Evolutionary conservation across 768 basidiomycete species (phyloP).

Genomic region (Panaeolus cyanescens): DNA sequence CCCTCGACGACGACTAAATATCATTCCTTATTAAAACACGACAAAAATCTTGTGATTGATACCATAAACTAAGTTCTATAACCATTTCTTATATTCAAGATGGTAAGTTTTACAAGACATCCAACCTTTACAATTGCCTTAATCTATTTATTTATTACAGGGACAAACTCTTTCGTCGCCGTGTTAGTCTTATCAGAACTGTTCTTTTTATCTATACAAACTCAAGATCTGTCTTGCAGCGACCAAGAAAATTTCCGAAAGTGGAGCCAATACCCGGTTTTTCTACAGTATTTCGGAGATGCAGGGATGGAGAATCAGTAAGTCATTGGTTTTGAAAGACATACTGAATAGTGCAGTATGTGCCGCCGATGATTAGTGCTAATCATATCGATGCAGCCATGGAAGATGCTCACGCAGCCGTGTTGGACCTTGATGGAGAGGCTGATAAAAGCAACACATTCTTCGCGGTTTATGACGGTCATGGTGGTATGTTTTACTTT

Average conservation of each 20-base stretch:
- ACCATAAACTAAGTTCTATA: slow-evolving; percentile 3
- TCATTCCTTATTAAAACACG: not conserved
- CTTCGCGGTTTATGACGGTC: slow-evolving; percentile 98
- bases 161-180: slow-evolving; percentile 88
- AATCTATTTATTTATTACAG: slow-evolving; percentile 37
- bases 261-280: slow-evolving; percentile 70
- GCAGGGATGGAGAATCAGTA: slow-evolving; percentile 99
- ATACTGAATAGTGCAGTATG: not conserved
- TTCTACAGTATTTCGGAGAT: slow-evolving; percentile 88
- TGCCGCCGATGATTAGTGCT: not conserved
- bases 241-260: slow-evolving; percentile 78
- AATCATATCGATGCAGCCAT: slow-evolving; percentile 61
- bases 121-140: slow-evolving; percentile 8
- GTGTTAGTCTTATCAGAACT: slow-evolving; percentile 43
- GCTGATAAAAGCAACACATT: slow-evolving; percentile 63
- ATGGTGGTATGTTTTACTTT: slow-evolving; percentile 71
- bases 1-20: not conserved
- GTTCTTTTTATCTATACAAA: slow-evolving; percentile 4
- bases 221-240: slow-evolving; percentile 42
- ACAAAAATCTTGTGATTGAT: slow-evolving; percentile 2
- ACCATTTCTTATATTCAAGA: slow-evolving; percentile 14
- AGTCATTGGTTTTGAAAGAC: slow-evolving; percentile 36
- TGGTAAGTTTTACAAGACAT: slow-evolving; percentile 31
- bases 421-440: slow-evolving; percentile 55
- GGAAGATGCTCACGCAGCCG: slow-evolving; percentile 91